Percentiles rank a stretch among this genome's conserved stretches.
Conservation (phyloP, 768 basidiomycete species). For the Clavulina sp. region DNA sequence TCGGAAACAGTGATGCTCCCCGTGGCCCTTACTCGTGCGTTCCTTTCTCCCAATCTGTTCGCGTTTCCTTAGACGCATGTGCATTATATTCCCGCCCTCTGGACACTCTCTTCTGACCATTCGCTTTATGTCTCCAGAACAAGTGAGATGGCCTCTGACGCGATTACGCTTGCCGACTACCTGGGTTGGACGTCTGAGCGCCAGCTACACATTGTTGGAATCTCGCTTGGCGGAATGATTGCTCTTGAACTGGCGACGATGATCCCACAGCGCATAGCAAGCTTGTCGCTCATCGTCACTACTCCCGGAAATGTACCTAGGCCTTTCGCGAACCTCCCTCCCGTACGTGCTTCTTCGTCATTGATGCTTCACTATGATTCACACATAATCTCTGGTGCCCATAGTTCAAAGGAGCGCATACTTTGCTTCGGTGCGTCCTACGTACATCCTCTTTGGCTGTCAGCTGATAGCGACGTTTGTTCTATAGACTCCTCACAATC, state of each 20-base stretch:
- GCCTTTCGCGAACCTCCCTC: slow-evolving; percentile 41
- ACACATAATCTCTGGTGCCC: neutral
- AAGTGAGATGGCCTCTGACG: slow-evolving; percentile 61
- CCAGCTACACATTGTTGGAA: slow-evolving; percentile 51
- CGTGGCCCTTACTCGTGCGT: slow-evolving; percentile 61
- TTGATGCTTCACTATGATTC: slow-evolving; percentile 1
- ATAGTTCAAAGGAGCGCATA: neutral
- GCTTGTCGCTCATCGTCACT: slow-evolving; percentile 51
- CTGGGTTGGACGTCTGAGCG: slow-evolving; percentile 50
- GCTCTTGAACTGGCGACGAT: slow-evolving; percentile 51
- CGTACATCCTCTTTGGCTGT: neutral
- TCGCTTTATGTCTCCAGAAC: slow-evolving; percentile 29
- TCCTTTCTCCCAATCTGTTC: neutral
- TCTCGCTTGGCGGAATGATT: slow-evolving; percentile 74
- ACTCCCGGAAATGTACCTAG: slow-evolving; percentile 40
- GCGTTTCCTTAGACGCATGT: slow-evolving; percentile 1
- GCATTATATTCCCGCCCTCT: neutral
- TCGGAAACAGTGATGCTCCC: slow-evolving; percentile 55
- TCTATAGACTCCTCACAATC: slow-evolving; percentile 5
- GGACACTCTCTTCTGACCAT: slow-evolving; percentile 2
- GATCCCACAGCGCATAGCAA: slow-evolving; percentile 48
- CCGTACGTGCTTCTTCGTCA: slow-evolving; percentile 14
- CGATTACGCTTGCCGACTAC: slow-evolving; percentile 44
- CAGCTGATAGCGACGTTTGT: neutral
- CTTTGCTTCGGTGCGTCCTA: neutral